Conservation (phyloP, 1,284 basidiomycete species). For the Cutaneotrichosporon curvatum region DNA sequence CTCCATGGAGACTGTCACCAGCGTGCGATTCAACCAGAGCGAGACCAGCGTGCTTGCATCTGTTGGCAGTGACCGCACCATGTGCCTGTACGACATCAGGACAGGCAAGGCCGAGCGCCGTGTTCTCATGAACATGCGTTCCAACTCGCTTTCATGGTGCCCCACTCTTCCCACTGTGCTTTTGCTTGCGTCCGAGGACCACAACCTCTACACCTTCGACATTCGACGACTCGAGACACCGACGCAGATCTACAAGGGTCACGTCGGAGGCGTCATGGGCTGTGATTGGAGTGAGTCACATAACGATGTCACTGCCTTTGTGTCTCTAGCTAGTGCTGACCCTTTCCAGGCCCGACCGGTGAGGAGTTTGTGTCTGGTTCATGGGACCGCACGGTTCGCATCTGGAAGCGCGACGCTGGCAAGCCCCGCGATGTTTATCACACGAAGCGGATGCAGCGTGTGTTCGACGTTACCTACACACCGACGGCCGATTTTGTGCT, state of each 20-base stretch:
- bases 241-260: conserved; percentile 92
- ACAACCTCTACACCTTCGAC: conserved; percentile 98
- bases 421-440: conserved; percentile 87
- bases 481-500: conserved; percentile 88
- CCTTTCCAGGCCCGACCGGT: conserved; percentile 68
- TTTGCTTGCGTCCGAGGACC: conserved; percentile 91
- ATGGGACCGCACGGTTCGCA: conserved; percentile 88
- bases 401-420: conserved; percentile 87
- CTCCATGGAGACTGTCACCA: conserved; percentile 75
- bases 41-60: conserved; percentile 90
- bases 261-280: conserved; percentile 90
- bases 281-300: conserved; percentile 70
- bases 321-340: not conserved
- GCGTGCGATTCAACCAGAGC: conserved; percentile 85
- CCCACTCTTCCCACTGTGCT: conserved; percentile 88
- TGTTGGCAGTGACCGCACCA: conserved; percentile 87
- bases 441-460: conserved; percentile 95
- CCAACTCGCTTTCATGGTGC: conserved; percentile 88
- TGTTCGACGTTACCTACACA: conserved; percentile 61
- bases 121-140: conserved; percentile 83
- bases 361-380: conserved; percentile 90
- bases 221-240: conserved; percentile 77
- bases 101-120: conserved; percentile 90
- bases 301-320: not conserved
- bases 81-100: conserved; percentile 91